phyloP scores from a whole-genome alignment of 2,329 filamentous ascomycete genomes.

The Zymoseptoria passerinii region DNA sequence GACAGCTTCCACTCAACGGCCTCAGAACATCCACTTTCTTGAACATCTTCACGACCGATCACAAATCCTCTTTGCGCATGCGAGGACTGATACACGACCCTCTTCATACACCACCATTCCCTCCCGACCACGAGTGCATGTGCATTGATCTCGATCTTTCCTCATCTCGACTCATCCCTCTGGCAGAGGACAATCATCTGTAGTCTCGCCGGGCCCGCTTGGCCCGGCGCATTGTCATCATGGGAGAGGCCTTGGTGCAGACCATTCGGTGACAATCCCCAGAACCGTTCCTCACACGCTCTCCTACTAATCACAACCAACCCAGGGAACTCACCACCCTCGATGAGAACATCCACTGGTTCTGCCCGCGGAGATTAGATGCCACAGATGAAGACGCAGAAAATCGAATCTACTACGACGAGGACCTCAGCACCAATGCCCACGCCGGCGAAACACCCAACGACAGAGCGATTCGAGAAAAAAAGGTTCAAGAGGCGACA shows the following conservation, averaged over 20 bases:
- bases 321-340: slow-evolving; percentile 23
- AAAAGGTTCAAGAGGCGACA: slow-evolving; percentile 33
- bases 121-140: not conserved
- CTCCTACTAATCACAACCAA: slow-evolving; percentile 1
- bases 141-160: not conserved
- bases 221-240: slow-evolving; percentile 6
- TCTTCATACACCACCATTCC: not conserved
- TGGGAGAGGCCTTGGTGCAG: slow-evolving; percentile 7
- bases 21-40: not conserved
- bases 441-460: slow-evolving; percentile 19
- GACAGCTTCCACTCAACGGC: not conserved
- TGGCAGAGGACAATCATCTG: not conserved
- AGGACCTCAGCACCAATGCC: slow-evolving; percentile 32
- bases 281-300: not conserved
- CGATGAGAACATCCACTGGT: slow-evolving; percentile 36
- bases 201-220: slow-evolving; percentile 5
- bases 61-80: not conserved
- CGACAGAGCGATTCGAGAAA: slow-evolving; percentile 18
- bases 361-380: slow-evolving; percentile 36
- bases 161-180: not conserved
- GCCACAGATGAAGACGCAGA: slow-evolving; percentile 17
- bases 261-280: not conserved
- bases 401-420: slow-evolving; percentile 34
- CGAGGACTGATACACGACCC: not conserved
- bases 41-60: not conserved